These are phyloP conservation scores for Pyrrhoderma lamaoense DNA, from an alignment of 1,284 basidiomycete species.

Conservation along the genomic window DNA sequence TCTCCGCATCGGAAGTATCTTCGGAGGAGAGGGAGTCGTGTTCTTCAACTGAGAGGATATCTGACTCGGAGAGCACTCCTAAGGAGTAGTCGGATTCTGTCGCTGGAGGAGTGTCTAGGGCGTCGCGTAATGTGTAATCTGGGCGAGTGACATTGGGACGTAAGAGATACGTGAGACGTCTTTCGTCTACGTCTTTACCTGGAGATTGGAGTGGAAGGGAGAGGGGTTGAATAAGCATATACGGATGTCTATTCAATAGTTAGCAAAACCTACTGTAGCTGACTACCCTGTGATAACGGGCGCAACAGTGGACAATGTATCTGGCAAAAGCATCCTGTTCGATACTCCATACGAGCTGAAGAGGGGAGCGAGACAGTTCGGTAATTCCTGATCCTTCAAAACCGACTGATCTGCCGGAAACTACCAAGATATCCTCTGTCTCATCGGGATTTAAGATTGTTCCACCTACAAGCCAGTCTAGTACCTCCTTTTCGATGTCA, in stretches of 20 bases:
- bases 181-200: conserved; percentile 63
- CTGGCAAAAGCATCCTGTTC: conserved; percentile 62
- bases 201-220: neutral
- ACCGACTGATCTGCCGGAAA: conserved; percentile 41
- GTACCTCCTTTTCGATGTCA: conserved; percentile 58
- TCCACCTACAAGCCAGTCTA: conserved; percentile 55
- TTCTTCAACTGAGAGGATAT: conserved; percentile 36
- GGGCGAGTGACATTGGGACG: conserved; percentile 65
- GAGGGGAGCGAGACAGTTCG: conserved; percentile 58
- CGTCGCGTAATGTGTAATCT: conserved; percentile 35
- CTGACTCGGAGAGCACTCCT: conserved; percentile 38
- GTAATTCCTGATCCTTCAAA: conserved; percentile 41
- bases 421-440: conserved; percentile 23
- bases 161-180: conserved; percentile 67
- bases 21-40: conserved; percentile 38
- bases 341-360: conserved; percentile 65
- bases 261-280: conserved; percentile 61
- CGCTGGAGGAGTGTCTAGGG: conserved; percentile 61
- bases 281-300: conserved; percentile 68
- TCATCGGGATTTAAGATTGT: conserved; percentile 47
- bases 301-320: conserved; percentile 74
- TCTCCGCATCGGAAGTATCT: conserved; percentile 26
- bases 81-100: conserved; percentile 45
- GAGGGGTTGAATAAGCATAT: conserved; percentile 3
- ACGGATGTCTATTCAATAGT: neutral